phyloP scores from a whole-genome alignment of 768 basidiomycete genomes.

The Serendipita sp. region DNA sequence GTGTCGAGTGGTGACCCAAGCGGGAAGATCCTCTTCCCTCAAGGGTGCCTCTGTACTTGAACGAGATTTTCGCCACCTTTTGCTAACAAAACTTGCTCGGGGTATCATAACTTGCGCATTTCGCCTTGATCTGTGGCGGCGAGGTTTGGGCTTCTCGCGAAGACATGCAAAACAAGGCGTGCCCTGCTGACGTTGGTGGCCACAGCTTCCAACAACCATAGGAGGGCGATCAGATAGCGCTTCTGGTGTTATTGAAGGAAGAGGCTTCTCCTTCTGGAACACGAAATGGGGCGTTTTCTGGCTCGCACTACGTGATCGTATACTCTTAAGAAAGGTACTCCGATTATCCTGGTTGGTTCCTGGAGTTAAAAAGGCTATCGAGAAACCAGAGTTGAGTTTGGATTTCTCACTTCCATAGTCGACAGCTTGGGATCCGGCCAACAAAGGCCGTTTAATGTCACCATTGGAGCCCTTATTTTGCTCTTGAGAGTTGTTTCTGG shows the following conservation, averaged over 20 bases:
- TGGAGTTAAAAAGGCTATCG: too few species aligned
- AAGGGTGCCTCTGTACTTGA: neutral
- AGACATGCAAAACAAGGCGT: neutral
- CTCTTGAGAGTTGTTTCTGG: neutral
- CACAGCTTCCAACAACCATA: neutral
- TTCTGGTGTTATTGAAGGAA: neutral
- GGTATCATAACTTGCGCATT: conserved; percentile 5
- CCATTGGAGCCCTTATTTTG: too few species aligned
- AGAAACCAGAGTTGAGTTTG: too few species aligned
- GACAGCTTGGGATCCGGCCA: too few species aligned
- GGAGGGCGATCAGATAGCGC: neutral
- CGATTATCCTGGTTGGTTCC: too few species aligned
- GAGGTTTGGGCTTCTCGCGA: conserved; percentile 1
- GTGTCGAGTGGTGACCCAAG: conserved; percentile 2
- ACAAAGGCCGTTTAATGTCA: too few species aligned
- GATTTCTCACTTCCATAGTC: too few species aligned
- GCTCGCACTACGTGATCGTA: neutral
- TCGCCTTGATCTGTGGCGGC: neutral
- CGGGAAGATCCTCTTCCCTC: neutral
- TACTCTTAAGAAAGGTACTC: too few species aligned
- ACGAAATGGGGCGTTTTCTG: neutral
- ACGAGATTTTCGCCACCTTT: neutral
- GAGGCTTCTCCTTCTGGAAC: neutral
- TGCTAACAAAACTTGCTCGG: neutral
- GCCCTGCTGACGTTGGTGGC: neutral